These are phyloP conservation scores for Euryodendron excelsum DNA, from an alignment of 148 eudicot genomes.

Conservation along the genomic window DNA sequence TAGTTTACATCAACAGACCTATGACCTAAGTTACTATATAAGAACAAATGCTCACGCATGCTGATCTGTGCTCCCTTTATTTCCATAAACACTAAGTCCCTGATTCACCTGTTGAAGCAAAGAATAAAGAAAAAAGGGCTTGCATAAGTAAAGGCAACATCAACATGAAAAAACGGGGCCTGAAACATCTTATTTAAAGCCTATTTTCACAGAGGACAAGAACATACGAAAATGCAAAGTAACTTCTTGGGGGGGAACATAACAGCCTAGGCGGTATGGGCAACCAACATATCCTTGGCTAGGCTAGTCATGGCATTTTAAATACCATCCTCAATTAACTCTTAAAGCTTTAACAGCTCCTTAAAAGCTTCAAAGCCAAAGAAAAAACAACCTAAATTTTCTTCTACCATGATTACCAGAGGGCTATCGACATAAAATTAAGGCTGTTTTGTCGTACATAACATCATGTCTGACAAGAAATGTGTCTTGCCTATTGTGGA, in stretches of 20 bases:
- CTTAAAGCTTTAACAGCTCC: neutral
- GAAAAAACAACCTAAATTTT: neutral
- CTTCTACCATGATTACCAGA: neutral
- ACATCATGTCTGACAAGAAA: neutral
- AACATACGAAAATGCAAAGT: neutral
- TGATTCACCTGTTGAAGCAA: slow-evolving; percentile 71
- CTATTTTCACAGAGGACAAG: neutral
- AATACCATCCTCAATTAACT: neutral
- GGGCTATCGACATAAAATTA: neutral
- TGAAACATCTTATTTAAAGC: neutral
- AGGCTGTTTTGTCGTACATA: neutral
- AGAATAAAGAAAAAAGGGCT: neutral
- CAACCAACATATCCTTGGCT: neutral
- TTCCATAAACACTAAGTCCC: slow-evolving; percentile 91
- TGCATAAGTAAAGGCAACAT: neutral
- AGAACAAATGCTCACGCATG: slow-evolving; percentile 73
- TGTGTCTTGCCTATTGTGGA: neutral
- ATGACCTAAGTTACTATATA: neutral
- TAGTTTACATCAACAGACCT: neutral
- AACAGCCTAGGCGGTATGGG: neutral
- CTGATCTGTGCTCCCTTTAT: slow-evolving; percentile 99
- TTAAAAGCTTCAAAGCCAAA: neutral
- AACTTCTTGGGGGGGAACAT: neutral
- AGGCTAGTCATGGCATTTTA: neutral
- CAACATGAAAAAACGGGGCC: neutral